Evolutionary conservation across 805 yeast genomes (phyloP).

Genomic region (Wickerhamiella shivajii): DNA sequence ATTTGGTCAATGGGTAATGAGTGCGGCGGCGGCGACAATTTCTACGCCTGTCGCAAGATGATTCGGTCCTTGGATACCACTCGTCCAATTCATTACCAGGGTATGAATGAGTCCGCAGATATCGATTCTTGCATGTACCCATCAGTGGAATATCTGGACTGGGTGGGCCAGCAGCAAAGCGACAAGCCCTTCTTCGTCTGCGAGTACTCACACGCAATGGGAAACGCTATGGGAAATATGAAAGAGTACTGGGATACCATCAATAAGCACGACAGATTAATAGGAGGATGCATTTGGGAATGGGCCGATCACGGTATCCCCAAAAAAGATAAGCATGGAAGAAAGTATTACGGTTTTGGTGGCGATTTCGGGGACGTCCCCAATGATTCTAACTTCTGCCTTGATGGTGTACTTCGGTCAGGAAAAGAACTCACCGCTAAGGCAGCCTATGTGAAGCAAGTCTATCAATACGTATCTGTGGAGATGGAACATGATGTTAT

Average conservation of each 20-base stretch:
- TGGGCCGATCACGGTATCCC: slow-evolving; percentile 29
- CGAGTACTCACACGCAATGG: slow-evolving; percentile 30
- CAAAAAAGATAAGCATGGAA: slow-evolving; percentile 11
- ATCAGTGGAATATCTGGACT: slow-evolving; percentile 13
- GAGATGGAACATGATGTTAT: background rate
- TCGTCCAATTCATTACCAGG: slow-evolving; percentile 27
- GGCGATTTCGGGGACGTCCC: slow-evolving; percentile 28
- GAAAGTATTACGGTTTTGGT: slow-evolving; percentile 21
- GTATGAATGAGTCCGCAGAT: slow-evolving; percentile 20
- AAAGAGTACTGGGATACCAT: slow-evolving; percentile 25
- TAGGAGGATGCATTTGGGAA: slow-evolving; percentile 30
- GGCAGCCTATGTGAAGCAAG: slow-evolving; percentile 23
- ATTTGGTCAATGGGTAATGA: slow-evolving; percentile 31
- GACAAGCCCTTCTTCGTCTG: slow-evolving; percentile 26
- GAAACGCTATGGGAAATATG: slow-evolving; percentile 27
- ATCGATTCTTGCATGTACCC: slow-evolving; percentile 28
- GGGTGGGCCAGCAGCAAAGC: slow-evolving; percentile 15
- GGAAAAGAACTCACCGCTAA: slow-evolving; percentile 27
- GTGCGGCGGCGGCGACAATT: slow-evolving; percentile 26
- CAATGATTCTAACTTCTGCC: slow-evolving; percentile 27
- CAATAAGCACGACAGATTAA: slow-evolving; percentile 21
- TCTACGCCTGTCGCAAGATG: slow-evolving; percentile 21
- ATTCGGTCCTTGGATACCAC: slow-evolving; percentile 20
- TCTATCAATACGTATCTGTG: slow-evolving; percentile 23
- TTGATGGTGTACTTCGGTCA: slow-evolving; percentile 27